Evolutionary conservation across 768 basidiomycete genomes (phyloP).

Genomic region (Amyloporia xantha): DNA sequence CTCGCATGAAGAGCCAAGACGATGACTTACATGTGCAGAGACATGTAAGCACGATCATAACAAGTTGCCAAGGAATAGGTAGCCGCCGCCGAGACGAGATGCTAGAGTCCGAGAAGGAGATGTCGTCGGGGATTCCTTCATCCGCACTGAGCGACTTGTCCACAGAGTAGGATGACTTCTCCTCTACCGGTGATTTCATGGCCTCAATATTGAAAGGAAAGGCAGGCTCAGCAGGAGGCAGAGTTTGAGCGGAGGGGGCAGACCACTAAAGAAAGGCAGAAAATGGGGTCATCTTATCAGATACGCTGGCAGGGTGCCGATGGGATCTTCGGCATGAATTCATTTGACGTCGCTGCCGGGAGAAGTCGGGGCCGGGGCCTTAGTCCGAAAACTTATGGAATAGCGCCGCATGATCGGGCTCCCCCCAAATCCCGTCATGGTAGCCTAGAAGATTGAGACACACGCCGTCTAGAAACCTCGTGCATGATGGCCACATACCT

Average conservation of each 20-base stretch:
- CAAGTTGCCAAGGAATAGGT: conserved; percentile 30
- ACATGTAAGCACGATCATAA: conserved; percentile 32
- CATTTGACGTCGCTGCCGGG: not conserved
- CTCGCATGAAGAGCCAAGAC: too few relatives aligned
- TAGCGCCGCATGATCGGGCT: too few relatives aligned
- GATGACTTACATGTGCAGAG: conserved; percentile 32
- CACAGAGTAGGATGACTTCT: not conserved
- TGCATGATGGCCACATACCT: too few relatives aligned
- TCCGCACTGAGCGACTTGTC: not conserved
- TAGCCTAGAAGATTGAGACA: too few relatives aligned
- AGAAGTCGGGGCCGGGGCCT: not conserved
- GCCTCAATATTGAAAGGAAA: not conserved
- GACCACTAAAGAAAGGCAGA: not conserved
- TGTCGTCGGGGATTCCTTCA: not conserved
- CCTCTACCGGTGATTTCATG: not conserved
- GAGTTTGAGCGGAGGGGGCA: not conserved
- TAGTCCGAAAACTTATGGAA: not conserved
- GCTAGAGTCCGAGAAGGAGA: conserved; percentile 4
- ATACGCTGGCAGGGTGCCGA: conserved; percentile 1
- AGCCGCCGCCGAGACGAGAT: conserved; percentile 21
- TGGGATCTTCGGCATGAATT: not conserved
- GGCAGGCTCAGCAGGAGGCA: not conserved
- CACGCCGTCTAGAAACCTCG: too few relatives aligned
- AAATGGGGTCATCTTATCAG: conserved; percentile 4
- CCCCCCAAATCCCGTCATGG: too few relatives aligned